phyloP scores from a whole-genome alignment of 2,329 filamentous ascomycete genomes.

The Aureobasidium uvarum region DNA sequence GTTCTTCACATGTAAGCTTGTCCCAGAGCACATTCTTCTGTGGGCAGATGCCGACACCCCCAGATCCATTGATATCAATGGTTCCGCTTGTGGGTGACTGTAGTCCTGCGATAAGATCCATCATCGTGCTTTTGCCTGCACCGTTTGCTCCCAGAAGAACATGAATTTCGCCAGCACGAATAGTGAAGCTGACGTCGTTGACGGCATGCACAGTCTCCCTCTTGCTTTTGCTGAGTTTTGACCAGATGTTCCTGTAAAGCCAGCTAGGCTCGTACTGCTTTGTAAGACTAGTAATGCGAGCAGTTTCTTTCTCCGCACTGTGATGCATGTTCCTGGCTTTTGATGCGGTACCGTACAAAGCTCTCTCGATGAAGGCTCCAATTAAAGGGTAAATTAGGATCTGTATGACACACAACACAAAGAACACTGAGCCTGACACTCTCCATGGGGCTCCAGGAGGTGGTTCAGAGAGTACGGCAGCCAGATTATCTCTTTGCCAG shows the following conservation, averaged over 20 bases:
- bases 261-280: constrained; percentile 72
- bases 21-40: constrained; percentile 96
- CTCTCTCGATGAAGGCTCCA: constrained; percentile 70
- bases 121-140: constrained; percentile 73
- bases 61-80: constrained; percentile 74
- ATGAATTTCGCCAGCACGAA: constrained; percentile 76
- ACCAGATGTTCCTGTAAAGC: constrained; percentile 50
- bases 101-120: constrained; percentile 82
- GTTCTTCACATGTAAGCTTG: constrained; percentile 79
- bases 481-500: constrained; percentile 63
- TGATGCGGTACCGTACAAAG: constrained; percentile 71
- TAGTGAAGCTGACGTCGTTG: constrained; percentile 67
- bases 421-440: constrained; percentile 71
- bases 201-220: constrained; percentile 76
- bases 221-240: constrained; percentile 48
- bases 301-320: constrained; percentile 49
- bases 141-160: constrained; percentile 87
- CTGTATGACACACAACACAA: constrained; percentile 74
- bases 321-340: constrained; percentile 47
- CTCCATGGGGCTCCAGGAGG: constrained; percentile 61
- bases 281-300: constrained; percentile 69
- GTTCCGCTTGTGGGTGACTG: constrained; percentile 72
- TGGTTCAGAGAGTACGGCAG: constrained; percentile 60
- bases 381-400: constrained; percentile 74
- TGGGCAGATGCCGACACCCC: constrained; percentile 80